Conservation (phyloP, 1,139 yeast genomes). For the Pichia terricola region DNA sequence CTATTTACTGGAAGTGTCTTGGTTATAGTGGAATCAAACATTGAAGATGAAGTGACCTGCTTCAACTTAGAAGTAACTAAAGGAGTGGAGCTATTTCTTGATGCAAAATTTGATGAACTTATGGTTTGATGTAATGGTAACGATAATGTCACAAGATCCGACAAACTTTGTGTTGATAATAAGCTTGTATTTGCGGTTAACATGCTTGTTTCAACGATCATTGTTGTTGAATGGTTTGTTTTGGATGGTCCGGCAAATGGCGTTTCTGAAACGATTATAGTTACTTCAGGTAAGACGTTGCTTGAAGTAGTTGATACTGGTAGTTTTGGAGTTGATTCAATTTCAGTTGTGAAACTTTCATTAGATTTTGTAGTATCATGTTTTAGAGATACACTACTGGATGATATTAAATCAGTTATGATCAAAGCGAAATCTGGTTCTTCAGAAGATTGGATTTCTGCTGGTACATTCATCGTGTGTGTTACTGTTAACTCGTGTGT, state of each 20-base stretch:
- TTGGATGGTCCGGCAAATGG: background rate
- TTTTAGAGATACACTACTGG: background rate
- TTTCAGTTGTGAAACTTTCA: background rate
- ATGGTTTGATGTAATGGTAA: too few species aligned
- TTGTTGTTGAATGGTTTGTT: background rate
- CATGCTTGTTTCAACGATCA: too few species aligned
- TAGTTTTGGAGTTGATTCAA: background rate
- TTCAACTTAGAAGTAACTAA: too few species aligned
- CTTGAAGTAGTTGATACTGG: background rate
- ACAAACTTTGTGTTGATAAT: too few species aligned
- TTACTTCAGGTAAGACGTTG: slow-evolving; percentile 1
- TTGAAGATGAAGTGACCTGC: too few species aligned
- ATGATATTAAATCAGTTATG: background rate
- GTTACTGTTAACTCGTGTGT: slow-evolving; percentile 4
- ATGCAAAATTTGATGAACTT: too few species aligned
- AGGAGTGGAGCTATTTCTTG: too few species aligned
- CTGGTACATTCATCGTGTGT: background rate
- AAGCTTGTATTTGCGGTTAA: too few species aligned
- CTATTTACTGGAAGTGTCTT: slow-evolving; percentile 2
- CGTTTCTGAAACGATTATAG: slow-evolving; percentile 1
- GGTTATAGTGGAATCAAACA: slow-evolving; percentile 1
- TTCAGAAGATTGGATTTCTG: background rate
- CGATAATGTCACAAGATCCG: too few species aligned
- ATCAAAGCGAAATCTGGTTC: background rate
- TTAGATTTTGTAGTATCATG: background rate